These are phyloP conservation scores for Magnaporthiopsis rhizophila DNA, from an alignment of 2,329 filamentous ascomycete genomes.

Conservation along the genomic window DNA sequence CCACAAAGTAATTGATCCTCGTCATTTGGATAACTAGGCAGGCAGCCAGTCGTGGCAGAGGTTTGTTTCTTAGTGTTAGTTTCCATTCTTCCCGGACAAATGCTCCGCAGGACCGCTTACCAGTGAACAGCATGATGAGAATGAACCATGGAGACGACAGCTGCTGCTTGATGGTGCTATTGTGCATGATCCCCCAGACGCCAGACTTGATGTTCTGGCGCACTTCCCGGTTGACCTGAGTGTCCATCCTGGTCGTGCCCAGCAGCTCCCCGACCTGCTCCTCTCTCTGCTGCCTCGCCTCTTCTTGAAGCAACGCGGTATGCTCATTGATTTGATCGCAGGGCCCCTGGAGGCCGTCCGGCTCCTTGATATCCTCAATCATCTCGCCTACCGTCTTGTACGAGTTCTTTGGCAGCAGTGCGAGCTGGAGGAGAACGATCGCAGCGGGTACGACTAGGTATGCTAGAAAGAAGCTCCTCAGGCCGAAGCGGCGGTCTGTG, in stretches of 20 bases:
- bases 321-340: constrained; percentile 51
- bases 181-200: constrained; percentile 83
- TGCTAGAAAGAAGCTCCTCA: constrained; percentile 60
- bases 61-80: background rate
- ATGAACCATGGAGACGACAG: constrained; percentile 77
- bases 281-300: constrained; percentile 52
- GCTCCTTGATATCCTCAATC: constrained; percentile 60
- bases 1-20: constrained; percentile 87
- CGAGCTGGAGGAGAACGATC: constrained; percentile 59
- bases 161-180: constrained; percentile 61
- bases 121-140: constrained; percentile 72
- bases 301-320: constrained; percentile 44
- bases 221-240: constrained; percentile 60
- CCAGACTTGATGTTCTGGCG: constrained; percentile 62
- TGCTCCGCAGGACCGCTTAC: constrained; percentile 24
- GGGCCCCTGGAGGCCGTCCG: constrained; percentile 15
- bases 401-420: constrained; percentile 64
- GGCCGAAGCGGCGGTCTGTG: constrained; percentile 42
- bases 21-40: constrained; percentile 57
- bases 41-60: background rate
- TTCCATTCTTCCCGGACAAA: background rate
- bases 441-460: constrained; percentile 65
- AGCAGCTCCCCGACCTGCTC: constrained; percentile 68
- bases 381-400: constrained; percentile 85
- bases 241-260: constrained; percentile 51